Evolutionary conservation across 192 early-diverging fungal species (phyloP).

Genomic region (Podila verticillata): DNA sequence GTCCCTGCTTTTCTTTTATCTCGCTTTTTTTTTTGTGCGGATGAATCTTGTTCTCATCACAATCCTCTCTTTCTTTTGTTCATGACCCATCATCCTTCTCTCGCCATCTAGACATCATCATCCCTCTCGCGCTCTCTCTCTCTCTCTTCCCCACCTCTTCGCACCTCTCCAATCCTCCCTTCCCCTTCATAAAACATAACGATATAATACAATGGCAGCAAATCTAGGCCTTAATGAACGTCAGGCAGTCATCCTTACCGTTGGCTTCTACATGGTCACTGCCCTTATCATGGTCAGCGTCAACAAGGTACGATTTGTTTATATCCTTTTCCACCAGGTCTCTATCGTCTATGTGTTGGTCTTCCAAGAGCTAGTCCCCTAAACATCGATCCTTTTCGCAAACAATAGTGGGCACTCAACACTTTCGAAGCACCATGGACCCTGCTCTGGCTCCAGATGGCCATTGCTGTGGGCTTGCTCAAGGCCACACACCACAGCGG

Average conservation of each 20-base stretch:
- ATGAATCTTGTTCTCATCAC: background rate
- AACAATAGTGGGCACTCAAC: slow-evolving; percentile 60
- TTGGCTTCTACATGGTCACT: slow-evolving; percentile 55
- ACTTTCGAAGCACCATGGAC: slow-evolving; percentile 57
- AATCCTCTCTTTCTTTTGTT: background rate
- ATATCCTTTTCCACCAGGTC: background rate
- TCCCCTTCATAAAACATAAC: background rate
- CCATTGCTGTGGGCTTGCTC: slow-evolving; percentile 62
- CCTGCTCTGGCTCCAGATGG: slow-evolving; percentile 64
- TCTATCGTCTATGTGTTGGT: background rate
- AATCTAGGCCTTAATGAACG: slow-evolving; percentile 42
- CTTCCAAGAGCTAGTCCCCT: background rate
- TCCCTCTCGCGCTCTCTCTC: slow-evolving; percentile 1
- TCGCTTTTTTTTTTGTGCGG: background rate
- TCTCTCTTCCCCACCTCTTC: background rate
- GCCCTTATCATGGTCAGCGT: slow-evolving; percentile 56
- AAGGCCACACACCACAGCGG: slow-evolving; percentile 26
- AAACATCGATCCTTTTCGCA: background rate
- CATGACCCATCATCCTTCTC: slow-evolving; percentile 2
- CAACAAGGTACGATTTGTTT: slow-evolving; percentile 48
- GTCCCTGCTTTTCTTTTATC: too few species aligned
- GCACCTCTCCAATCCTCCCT: background rate
- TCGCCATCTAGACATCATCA: background rate
- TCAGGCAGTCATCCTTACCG: slow-evolving; percentile 34
- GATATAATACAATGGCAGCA: slow-evolving; percentile 1